A percentile compares a stretch with the other conserved stretches of the same genome.
Conservation (phyloP, 164 flowering plant species). For the Chimonanthus praecox region DNA sequence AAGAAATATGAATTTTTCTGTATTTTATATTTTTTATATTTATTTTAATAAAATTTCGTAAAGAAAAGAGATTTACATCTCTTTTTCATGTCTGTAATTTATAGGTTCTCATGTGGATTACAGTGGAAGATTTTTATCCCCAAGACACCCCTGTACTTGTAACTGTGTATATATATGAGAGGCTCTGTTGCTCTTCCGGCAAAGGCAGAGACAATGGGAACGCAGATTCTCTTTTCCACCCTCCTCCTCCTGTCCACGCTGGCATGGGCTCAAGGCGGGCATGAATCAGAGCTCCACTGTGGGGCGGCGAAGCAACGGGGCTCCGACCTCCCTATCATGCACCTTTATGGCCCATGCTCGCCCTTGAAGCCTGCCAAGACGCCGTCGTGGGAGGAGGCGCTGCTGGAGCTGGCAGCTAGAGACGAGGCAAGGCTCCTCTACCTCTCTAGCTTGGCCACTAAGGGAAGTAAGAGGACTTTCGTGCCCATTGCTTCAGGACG, state of each 20-base stretch:
- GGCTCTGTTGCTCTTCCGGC: too few species aligned
- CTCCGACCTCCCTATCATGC: constrained; percentile 4
- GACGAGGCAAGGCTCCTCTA: constrained; percentile 39
- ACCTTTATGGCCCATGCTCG: constrained; percentile 18
- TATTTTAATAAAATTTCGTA: too few species aligned
- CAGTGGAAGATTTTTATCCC: too few species aligned
- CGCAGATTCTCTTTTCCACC: background rate
- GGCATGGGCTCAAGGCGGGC: background rate
- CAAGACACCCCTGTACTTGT: too few species aligned
- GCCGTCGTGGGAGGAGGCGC: constrained; percentile 37
- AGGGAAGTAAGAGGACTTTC: constrained; percentile 30
- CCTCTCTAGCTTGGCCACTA: constrained; percentile 28
- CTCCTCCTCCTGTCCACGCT: background rate
- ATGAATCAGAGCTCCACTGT: background rate
- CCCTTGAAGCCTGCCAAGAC: constrained; percentile 22
- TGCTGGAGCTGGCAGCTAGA: constrained; percentile 32
- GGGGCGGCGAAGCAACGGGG: background rate
- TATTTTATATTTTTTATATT: too few species aligned
- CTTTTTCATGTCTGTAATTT: too few species aligned
- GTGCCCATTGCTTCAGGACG: constrained; percentile 79
- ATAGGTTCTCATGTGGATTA: too few species aligned
- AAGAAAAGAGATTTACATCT: too few species aligned
- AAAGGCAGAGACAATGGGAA: too few species aligned
- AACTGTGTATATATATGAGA: too few species aligned
- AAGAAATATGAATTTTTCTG: too few species aligned